These are phyloP conservation scores for Dictyostelium capitatum DNA, from an alignment of 78 protist species.

Conservation along the genomic window DNA sequence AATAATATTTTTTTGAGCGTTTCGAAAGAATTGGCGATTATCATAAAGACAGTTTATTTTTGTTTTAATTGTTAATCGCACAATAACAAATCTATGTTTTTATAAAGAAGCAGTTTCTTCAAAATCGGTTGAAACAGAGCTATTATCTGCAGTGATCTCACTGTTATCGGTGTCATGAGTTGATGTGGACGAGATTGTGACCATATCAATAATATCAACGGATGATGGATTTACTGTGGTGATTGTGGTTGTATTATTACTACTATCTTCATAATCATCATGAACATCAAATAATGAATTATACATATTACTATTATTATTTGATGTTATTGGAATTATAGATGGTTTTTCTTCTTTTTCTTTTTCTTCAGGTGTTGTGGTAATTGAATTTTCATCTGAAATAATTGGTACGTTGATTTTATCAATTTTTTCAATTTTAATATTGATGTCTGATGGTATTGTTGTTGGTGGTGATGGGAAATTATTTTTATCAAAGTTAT, in stretches of 20 bases:
- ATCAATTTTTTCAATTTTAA: slow-evolving; percentile 7
- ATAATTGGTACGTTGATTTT: neutral
- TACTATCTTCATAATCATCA: neutral
- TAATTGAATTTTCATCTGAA: neutral
- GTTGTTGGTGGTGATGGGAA: neutral
- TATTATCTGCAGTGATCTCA: too few species aligned
- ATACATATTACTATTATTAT: neutral
- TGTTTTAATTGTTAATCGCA: too few species aligned
- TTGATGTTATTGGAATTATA: neutral
- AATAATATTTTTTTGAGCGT: too few species aligned
- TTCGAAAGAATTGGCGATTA: too few species aligned
- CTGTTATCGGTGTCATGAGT: too few species aligned
- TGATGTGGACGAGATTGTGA: too few species aligned
- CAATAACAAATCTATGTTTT: too few species aligned
- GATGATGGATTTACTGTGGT: too few species aligned
- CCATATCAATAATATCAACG: too few species aligned
- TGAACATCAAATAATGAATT: neutral
- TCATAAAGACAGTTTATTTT: too few species aligned
- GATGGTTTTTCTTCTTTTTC: neutral
- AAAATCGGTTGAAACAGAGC: too few species aligned
- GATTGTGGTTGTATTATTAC: neutral
- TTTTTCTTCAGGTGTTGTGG: neutral
- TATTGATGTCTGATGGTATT: neutral
- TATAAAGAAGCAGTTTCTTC: too few species aligned
- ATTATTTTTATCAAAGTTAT: neutral